phyloP scores from a whole-genome alignment of 2,329 filamentous ascomycete species.

The Aspergillus glaucus region DNA sequence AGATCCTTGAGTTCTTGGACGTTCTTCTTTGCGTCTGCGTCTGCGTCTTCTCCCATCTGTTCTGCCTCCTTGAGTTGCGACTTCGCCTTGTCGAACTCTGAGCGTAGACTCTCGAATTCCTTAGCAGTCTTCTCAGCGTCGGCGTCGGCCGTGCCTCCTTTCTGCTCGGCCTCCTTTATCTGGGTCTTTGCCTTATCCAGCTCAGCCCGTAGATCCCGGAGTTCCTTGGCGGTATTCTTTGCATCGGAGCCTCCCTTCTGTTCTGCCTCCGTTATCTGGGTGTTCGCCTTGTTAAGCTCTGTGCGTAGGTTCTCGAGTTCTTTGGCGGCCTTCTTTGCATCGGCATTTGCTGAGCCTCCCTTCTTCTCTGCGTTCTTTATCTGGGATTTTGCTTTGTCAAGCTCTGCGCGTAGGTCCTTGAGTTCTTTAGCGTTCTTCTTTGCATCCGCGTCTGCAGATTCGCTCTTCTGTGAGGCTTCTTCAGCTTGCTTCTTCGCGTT shows the following conservation, averaged over 20 bases:
- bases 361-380: too few relatives aligned
- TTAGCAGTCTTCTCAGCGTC: background rate
- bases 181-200: background rate
- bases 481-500: conserved; percentile 29
- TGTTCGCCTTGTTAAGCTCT: background rate
- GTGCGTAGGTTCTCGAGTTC: background rate
- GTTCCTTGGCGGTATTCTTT: background rate
- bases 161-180: too few relatives aligned
- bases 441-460: background rate
- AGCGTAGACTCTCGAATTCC: background rate
- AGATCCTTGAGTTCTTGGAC: background rate
- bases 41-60: conserved; percentile 8
- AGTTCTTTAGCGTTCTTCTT: background rate
- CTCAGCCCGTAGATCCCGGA: background rate
- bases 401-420: background rate
- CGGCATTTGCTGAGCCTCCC: background rate
- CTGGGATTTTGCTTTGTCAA: background rate
- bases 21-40: conserved; percentile 32
- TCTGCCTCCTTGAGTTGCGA: background rate
- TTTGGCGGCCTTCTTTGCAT: background rate
- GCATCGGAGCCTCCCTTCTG: background rate
- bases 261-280: too few relatives aligned
- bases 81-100: background rate
- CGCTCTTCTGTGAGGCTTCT: background rate
- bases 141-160: background rate